Evolutionary conservation across 345 rosid genomes (phyloP).

Genomic region (Euphorbia pulcherrima): DNA sequence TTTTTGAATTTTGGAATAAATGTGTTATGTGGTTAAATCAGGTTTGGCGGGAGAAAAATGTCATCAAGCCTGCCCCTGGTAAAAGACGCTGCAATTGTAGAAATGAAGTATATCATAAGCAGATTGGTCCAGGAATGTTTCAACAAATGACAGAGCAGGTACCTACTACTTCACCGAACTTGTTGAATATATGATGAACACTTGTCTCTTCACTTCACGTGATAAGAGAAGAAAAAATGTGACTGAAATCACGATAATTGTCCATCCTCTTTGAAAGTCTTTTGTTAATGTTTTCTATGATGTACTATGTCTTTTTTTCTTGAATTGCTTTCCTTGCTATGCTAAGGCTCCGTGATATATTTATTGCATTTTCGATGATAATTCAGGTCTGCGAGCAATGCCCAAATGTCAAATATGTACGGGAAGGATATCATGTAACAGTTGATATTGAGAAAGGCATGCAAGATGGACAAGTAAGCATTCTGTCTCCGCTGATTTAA

Average conservation of each 20-base stretch:
- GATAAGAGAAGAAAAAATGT: background rate
- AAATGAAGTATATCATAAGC: constrained; percentile 95
- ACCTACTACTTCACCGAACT: background rate
- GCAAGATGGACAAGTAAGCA: constrained; percentile 94
- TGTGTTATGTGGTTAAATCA: constrained; percentile 23
- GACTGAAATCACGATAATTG: background rate
- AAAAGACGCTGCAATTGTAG: constrained; percentile 94
- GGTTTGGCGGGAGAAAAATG: constrained; percentile 99
- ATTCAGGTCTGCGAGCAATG: constrained; percentile 94
- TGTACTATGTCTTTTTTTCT: background rate
- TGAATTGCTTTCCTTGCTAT: background rate
- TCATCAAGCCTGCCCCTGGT: constrained; percentile 89
- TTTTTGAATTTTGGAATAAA: constrained; percentile 7
- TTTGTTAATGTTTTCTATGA: background rate
- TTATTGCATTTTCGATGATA: constrained; percentile 7
- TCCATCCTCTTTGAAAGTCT: background rate
- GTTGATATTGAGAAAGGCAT: constrained; percentile 99
- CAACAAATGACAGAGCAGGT: constrained; percentile 99
- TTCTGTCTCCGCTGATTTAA: background rate
- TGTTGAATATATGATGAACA: background rate
- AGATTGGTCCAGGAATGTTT: constrained; percentile 99
- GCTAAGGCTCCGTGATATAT: background rate
- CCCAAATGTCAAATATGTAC: constrained; percentile 82
- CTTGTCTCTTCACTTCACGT: background rate
- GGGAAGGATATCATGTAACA: constrained; percentile 85